These are phyloP conservation scores for Fusarium sp. DNA, from an alignment of 2,329 filamentous ascomycete genomes.

Conservation along the genomic window DNA sequence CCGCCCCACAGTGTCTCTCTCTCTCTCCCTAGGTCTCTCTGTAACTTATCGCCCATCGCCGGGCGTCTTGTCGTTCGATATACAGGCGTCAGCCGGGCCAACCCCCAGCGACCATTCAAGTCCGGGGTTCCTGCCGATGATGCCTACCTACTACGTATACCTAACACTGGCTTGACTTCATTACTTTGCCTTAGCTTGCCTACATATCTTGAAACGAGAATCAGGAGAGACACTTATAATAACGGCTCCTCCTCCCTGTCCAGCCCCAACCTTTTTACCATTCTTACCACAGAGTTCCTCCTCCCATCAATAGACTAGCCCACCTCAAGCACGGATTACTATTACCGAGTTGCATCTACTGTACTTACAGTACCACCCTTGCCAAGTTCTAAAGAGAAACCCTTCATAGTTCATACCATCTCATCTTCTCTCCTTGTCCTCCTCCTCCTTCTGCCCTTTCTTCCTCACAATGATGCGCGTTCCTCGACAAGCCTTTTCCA, in stretches of 20 bases:
- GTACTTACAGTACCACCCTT: slow-evolving; percentile 24
- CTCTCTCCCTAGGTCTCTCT: background rate
- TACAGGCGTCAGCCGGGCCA: slow-evolving; percentile 27
- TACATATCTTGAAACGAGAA: slow-evolving; percentile 10
- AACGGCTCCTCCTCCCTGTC: slow-evolving; percentile 22
- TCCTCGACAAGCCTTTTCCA: slow-evolving; percentile 48
- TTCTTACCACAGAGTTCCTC: slow-evolving; percentile 18
- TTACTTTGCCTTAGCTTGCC: too few species aligned
- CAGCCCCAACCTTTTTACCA: slow-evolving; percentile 30
- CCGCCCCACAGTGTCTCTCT: slow-evolving; percentile 33
- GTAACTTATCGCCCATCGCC: slow-evolving; percentile 28
- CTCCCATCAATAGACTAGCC: slow-evolving; percentile 40
- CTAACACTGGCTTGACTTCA: too few species aligned
- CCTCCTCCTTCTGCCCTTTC: slow-evolving; percentile 9
- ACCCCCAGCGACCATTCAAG: slow-evolving; percentile 21
- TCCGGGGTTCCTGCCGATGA: slow-evolving; percentile 8
- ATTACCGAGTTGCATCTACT: slow-evolving; percentile 33
- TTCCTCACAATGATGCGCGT: slow-evolving; percentile 46
- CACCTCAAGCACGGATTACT: slow-evolving; percentile 27
- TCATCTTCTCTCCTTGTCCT: slow-evolving; percentile 1
- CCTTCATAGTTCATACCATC: slow-evolving; percentile 4
- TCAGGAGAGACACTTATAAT: slow-evolving; percentile 36
- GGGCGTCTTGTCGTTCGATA: slow-evolving; percentile 41
- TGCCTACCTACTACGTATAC: slow-evolving; percentile 1
- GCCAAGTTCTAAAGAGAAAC: slow-evolving; percentile 30